These are phyloP conservation scores for Hortaea sp. DNA, from an alignment of 2,329 filamentous ascomycete species.

Conservation along the genomic window DNA sequence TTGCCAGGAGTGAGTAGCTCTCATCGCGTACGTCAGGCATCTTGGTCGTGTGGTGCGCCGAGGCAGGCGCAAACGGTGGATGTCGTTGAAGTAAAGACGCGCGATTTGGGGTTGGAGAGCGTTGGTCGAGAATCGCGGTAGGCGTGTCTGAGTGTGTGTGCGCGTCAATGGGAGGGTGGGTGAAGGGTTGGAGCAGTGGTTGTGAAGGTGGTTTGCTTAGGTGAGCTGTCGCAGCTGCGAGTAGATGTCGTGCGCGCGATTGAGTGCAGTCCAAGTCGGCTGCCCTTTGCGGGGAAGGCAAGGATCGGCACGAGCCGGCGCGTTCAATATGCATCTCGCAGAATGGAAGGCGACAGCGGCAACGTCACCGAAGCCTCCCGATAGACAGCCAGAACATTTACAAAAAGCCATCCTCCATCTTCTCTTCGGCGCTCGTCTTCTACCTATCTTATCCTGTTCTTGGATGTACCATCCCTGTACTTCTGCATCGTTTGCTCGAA, in stretches of 20 bases:
- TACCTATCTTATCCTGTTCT: no score
- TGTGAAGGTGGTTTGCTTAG: background rate
- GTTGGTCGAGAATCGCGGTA: no score
- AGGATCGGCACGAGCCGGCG: background rate
- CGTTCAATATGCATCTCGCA: no score
- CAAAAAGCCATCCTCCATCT: no score
- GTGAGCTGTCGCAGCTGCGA: background rate
- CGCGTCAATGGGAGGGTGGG: background rate
- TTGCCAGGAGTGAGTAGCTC: background rate
- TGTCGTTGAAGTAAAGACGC: background rate
- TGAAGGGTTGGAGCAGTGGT: background rate
- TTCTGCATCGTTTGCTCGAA: no score
- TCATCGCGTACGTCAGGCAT: slow-evolving; percentile 31
- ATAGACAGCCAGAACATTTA: no score
- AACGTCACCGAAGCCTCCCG: no score
- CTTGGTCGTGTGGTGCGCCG: background rate
- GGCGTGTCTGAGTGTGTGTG: background rate
- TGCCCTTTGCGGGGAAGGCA: background rate
- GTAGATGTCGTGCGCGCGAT: background rate
- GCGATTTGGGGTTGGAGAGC: background rate
- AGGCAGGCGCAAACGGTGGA: background rate
- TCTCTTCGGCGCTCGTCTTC: no score
- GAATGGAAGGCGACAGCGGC: no score
- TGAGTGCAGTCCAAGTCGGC: background rate
- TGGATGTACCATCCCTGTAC: no score